A percentile compares a stretch with the other conserved stretches of the same genome.
Conservation (phyloP, 805 yeast species). For the Metschnikowia gelsemii region DNA sequence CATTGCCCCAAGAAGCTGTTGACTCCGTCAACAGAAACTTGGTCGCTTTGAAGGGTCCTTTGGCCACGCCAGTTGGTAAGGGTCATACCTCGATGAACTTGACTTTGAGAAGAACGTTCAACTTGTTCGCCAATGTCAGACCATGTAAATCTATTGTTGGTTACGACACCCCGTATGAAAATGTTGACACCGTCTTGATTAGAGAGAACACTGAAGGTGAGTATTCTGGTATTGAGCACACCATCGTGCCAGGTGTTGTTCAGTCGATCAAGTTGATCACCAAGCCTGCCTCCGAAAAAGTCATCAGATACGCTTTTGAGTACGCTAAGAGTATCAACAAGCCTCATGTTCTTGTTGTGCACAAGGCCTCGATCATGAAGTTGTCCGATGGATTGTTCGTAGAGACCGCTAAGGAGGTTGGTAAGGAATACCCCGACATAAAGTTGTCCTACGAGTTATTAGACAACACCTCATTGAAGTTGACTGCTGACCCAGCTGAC, state of each 20-base stretch:
- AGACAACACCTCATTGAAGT: constrained; percentile 91
- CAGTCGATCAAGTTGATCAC: constrained; percentile 98
- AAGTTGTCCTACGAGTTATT: constrained; percentile 80
- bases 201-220: constrained; percentile 99
- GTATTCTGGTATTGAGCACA: constrained; percentile 98
- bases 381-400: constrained; percentile 97
- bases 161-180: constrained; percentile 83
- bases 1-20: constrained; percentile 89
- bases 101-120: constrained; percentile 95
- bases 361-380: constrained; percentile 98
- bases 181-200: constrained; percentile 92
- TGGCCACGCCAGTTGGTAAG: constrained; percentile 98
- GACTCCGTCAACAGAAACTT: constrained; percentile 88
- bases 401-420: constrained; percentile 84
- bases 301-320: constrained; percentile 94
- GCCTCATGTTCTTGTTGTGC: constrained; percentile 90
- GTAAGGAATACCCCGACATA: constrained; percentile 89
- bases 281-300: constrained; percentile 93
- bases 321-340: constrained; percentile 87
- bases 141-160: constrained; percentile 95
- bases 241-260: constrained; percentile 96
- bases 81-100: constrained; percentile 97
- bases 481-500: constrained; percentile 84
- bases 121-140: constrained; percentile 94
- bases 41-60: constrained; percentile 96